Conservation (phyloP, 192 early-diverging fungal genomes). For the Hyaloraphidium curvatum region DNA sequence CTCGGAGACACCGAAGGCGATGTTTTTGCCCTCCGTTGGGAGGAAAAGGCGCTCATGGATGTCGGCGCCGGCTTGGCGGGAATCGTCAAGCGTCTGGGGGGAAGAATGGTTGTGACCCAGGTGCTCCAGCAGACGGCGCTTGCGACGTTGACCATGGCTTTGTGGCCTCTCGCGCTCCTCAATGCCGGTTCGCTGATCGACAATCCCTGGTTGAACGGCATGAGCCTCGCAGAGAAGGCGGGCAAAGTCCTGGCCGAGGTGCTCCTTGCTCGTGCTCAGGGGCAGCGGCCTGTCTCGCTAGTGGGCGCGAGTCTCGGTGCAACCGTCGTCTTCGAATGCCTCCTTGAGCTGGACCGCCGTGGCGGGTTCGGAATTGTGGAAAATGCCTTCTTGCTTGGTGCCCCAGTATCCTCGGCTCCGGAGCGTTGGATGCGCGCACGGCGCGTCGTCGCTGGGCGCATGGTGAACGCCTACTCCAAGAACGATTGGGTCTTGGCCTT, state of each 20-base stretch:
- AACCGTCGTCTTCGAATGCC: constrained; percentile 72
- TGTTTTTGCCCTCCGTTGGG: too few relatives aligned
- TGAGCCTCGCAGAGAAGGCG: constrained; percentile 41
- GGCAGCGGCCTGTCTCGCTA: constrained; percentile 66
- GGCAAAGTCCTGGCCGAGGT: constrained; percentile 32
- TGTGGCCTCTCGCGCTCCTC: too few relatives aligned
- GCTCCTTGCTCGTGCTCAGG: constrained; percentile 17
- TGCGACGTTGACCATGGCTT: too few relatives aligned
- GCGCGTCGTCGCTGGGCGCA: constrained; percentile 60
- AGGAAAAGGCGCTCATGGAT: too few relatives aligned
- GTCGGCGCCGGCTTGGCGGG: too few relatives aligned
- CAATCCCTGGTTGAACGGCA: constrained; percentile 47
- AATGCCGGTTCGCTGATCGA: too few relatives aligned
- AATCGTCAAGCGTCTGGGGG: too few relatives aligned
- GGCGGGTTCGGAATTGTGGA: constrained; percentile 69
- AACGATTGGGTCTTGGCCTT: constrained; percentile 88
- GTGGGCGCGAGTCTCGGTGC: constrained; percentile 83
- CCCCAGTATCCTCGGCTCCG: constrained; percentile 58
- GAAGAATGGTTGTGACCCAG: too few relatives aligned
- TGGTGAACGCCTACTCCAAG: constrained; percentile 77
- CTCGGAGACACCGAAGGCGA: too few relatives aligned
- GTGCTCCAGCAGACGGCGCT: too few relatives aligned
- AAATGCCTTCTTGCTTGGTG: constrained; percentile 73
- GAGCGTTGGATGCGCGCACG: constrained; percentile 61
- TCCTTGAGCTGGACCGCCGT: constrained; percentile 64